Evolutionary conservation across 371 early-diverging fungal genomes (phyloP), one percentile per base, ranked within the genome.

Genomic region (Haplosporangium sp.): DNA sequence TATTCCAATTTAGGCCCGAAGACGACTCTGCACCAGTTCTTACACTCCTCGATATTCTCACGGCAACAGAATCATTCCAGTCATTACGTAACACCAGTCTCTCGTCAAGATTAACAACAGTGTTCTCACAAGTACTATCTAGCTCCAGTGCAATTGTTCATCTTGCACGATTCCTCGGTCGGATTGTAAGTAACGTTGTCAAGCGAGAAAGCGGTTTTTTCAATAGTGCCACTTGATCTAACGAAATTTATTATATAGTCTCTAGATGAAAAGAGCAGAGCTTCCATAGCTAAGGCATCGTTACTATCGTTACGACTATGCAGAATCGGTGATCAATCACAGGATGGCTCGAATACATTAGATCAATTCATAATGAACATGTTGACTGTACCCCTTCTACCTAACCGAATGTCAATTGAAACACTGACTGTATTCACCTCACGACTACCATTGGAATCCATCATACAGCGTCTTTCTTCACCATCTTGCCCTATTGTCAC

Each of bases 341-440:
- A 27, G 42, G 69, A 60, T 9, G 60, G 38, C 44, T 11, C 63
- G 3, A 27, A 19, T 0, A 35, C 40, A 11, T 39, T 77, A 50
- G 57, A 72, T 50, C 67, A 78, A 42, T 82, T 87, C 19, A 67
- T 74, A 13, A 60, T 47, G 15, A 45, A 85, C 20, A 84, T 88
- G 57, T 55, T 89, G 52, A 76, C 84, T 6, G 69, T 87, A 11
- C 84, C 88, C 1, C 38, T 76, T 11, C 57, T 89, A 4, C 82
- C 86, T 2, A 83, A 85, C 71, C 71, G 86, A 17, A 74, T 88
- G 65, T 68, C 82, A 13, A 73, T 84, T 20, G 85, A 85, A 27
- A 61, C 75, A 1, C 61, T 87, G 19, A 58, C 76, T 4, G 27
- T 63, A 17, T 81, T 88, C 57, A 79, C 85, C 2, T 64, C 73